Conservation (phyloP, 768 basidiomycete genomes). For the Pleurotus djamor region DNA sequence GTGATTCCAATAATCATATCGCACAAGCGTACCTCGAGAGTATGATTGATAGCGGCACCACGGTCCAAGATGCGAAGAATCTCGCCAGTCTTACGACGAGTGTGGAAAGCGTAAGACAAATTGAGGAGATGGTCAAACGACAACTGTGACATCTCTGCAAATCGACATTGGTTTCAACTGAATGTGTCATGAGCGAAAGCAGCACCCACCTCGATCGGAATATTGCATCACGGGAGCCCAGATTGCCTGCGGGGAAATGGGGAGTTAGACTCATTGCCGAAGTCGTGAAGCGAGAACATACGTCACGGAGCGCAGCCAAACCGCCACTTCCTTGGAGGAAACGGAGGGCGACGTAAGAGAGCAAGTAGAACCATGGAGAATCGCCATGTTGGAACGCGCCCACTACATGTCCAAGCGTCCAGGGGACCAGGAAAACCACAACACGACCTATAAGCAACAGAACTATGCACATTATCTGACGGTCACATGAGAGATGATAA, state of each 20-base stretch:
- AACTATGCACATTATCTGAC: slow-evolving; percentile 62
- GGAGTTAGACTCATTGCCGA: not conserved
- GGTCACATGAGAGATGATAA: not conserved
- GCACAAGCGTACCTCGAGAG: slow-evolving; percentile 53
- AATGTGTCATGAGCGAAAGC: no score
- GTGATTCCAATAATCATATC: not conserved
- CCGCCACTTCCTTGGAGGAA: slow-evolving; percentile 81
- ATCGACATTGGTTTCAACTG: not conserved
- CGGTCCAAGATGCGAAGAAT: slow-evolving; percentile 79
- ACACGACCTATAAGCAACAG: slow-evolving; percentile 73
- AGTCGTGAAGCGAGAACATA: slow-evolving; percentile 19
- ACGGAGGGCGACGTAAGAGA: slow-evolving; percentile 65
- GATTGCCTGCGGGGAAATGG: slow-evolving; percentile 39
- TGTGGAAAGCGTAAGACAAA: slow-evolving; percentile 83
- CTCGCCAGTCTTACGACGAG: slow-evolving; percentile 82
- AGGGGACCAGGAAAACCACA: slow-evolving; percentile 73
- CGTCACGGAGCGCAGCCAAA: slow-evolving; percentile 63
- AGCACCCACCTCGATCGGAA: slow-evolving; percentile 64
- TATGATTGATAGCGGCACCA: slow-evolving; percentile 84
- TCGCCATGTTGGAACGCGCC: slow-evolving; percentile 44
- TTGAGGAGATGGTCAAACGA: slow-evolving; percentile 88
- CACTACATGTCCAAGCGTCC: slow-evolving; percentile 77
- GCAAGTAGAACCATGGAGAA: slow-evolving; percentile 69
- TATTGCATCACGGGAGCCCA: slow-evolving; percentile 92
- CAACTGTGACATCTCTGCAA: slow-evolving; percentile 77